Conservation (phyloP, 1,284 basidiomycete species). For the Cystobasidium pallidum region DNA sequence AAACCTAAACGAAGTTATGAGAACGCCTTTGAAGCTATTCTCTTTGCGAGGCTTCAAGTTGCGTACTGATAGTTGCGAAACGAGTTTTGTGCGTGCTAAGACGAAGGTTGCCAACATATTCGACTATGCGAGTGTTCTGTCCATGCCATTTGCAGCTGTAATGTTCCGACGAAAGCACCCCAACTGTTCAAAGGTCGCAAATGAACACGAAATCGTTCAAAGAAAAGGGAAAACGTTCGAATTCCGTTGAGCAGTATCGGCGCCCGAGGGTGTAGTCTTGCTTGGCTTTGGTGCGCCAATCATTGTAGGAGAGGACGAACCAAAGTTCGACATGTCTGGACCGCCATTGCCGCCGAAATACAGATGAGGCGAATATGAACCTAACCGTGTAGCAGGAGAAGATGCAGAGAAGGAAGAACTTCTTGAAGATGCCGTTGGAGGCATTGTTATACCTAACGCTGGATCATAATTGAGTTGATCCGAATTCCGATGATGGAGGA, state of each 20-base stretch:
- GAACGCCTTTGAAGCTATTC: too few relatives aligned
- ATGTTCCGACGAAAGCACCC: too few relatives aligned
- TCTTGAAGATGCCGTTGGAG: neutral
- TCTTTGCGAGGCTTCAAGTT: too few relatives aligned
- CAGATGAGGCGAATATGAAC: neutral
- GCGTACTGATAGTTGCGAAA: too few relatives aligned
- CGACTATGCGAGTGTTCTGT: too few relatives aligned
- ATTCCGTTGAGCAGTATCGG: neutral
- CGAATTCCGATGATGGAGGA: neutral
- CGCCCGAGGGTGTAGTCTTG: neutral
- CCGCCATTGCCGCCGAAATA: neutral
- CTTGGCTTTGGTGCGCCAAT: neutral
- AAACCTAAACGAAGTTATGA: too few relatives aligned
- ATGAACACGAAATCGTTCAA: neutral
- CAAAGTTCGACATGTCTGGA: neutral
- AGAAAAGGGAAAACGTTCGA: neutral
- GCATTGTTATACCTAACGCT: neutral
- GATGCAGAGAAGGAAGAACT: neutral
- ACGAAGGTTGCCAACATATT: too few relatives aligned
- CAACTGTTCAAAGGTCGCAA: too few relatives aligned
- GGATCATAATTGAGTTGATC: constrained; percentile 10
- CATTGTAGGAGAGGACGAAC: neutral
- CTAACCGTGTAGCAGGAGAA: neutral
- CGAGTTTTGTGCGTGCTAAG: too few relatives aligned
- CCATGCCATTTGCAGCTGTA: too few relatives aligned